phyloP scores from a whole-genome alignment of 805 yeast genomes.

The Saccharomycopsis sp. region DNA sequence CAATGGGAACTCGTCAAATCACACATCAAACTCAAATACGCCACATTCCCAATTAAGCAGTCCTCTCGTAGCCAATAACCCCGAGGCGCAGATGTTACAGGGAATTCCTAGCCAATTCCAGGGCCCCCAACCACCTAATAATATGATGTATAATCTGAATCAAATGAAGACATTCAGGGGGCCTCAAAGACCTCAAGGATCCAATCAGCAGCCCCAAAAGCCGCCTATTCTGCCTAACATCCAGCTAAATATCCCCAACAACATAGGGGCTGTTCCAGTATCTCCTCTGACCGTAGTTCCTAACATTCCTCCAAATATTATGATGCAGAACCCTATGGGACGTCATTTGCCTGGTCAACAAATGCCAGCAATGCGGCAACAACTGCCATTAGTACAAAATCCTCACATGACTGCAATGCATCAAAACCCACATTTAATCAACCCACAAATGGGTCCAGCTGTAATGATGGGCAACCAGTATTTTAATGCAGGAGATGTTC shows the following conservation, averaged over 20 bases:
- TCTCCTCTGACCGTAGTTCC: neutral
- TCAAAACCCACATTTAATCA: constrained; percentile 1
- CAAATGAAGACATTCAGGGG: neutral
- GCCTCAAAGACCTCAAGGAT: neutral
- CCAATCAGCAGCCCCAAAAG: neutral
- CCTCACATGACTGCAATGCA: neutral
- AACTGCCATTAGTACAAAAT: neutral
- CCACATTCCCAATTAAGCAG: constrained; percentile 9
- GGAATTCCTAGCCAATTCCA: neutral
- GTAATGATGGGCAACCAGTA: constrained; percentile 16
- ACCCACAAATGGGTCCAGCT: neutral
- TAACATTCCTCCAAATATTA: neutral
- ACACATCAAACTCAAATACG: constrained; percentile 18
- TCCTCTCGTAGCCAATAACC: constrained; percentile 6
- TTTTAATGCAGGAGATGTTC: constrained; percentile 13
- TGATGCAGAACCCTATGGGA: neutral
- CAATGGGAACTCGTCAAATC: neutral
- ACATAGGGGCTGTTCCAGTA: neutral
- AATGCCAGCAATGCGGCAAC: neutral
- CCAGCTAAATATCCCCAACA: neutral
- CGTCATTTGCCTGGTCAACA: neutral
- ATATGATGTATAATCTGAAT: neutral
- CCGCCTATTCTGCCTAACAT: neutral
- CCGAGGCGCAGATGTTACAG: neutral
- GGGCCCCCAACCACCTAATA: neutral